phyloP scores from a whole-genome alignment of 2,329 filamentous ascomycete genomes.

The Cladosporium colombiae region DNA sequence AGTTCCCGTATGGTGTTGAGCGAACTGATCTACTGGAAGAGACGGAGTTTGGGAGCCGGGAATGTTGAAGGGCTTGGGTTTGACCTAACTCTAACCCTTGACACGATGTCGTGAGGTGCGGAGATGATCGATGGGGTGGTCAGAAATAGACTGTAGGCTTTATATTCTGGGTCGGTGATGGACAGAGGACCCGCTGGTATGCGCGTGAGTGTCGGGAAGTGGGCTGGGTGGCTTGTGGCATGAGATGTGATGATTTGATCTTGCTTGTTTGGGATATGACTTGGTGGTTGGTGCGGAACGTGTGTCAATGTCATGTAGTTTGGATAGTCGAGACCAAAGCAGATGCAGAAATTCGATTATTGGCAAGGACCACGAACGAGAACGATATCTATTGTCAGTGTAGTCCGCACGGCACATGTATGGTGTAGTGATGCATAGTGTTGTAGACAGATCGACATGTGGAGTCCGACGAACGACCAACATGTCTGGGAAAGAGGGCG shows the following conservation, averaged over 20 bases:
- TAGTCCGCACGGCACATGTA: background rate
- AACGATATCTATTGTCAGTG: background rate
- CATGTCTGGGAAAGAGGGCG: background rate
- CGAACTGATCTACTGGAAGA: background rate
- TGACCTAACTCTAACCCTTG: background rate
- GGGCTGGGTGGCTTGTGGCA: background rate
- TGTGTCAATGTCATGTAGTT: background rate
- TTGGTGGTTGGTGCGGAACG: background rate
- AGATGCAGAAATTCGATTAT: background rate
- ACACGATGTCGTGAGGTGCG: background rate
- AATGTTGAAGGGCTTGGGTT: background rate
- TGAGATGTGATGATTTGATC: background rate
- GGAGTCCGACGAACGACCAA: background rate
- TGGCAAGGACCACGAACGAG: background rate
- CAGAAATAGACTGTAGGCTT: background rate
- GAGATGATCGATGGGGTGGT: background rate
- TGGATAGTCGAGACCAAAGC: background rate
- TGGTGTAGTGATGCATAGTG: background rate
- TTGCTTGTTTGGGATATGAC: background rate
- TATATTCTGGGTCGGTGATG: background rate
- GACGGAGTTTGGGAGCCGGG: background rate
- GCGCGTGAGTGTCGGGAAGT: too few species aligned
- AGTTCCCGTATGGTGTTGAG: background rate
- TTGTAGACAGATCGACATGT: background rate
- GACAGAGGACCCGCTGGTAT: background rate